These are phyloP conservation scores for Parachlorella kessleri DNA, from an alignment of 139 green algal genomes.

Conservation along the genomic window DNA sequence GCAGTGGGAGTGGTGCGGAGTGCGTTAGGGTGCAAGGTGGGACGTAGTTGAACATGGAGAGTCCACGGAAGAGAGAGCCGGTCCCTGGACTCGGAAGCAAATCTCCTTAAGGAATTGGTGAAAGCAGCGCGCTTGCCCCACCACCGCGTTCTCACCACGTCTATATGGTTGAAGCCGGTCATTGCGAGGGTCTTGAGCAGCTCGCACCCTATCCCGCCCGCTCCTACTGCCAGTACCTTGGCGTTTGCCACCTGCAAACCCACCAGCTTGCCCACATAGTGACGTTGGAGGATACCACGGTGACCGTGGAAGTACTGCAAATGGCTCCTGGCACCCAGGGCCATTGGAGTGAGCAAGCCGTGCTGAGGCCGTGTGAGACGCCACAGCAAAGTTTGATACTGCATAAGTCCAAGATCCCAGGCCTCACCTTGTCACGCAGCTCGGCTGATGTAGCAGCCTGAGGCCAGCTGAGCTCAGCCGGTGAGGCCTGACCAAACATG, in stretches of 20 bases:
- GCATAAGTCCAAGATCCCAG: not conserved
- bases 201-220: conserved; percentile 98
- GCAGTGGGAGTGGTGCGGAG: no score
- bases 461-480: not conserved
- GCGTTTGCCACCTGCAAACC: conserved; percentile 43
- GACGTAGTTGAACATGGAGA: no score
- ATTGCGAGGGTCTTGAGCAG: conserved; percentile 97
- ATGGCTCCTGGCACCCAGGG: not conserved
- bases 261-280: not conserved
- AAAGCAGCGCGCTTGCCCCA: no score
- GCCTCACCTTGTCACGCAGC: not conserved
- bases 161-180: conserved; percentile 87
- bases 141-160: conserved; percentile 82
- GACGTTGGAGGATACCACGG: not conserved
- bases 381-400: not conserved
- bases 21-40: conserved; percentile 4
- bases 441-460: not conserved
- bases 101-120: no score
- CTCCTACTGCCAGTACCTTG: conserved; percentile 91
- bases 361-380: not conserved
- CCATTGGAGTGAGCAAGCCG: not conserved
- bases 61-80: no score
- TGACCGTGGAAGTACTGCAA: not conserved
- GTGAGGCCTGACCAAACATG: no score
- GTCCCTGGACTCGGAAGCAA: no score